Evolutionary conservation across 768 basidiomycete genomes (phyloP).

Genomic region (Dioszegia hungarica): DNA sequence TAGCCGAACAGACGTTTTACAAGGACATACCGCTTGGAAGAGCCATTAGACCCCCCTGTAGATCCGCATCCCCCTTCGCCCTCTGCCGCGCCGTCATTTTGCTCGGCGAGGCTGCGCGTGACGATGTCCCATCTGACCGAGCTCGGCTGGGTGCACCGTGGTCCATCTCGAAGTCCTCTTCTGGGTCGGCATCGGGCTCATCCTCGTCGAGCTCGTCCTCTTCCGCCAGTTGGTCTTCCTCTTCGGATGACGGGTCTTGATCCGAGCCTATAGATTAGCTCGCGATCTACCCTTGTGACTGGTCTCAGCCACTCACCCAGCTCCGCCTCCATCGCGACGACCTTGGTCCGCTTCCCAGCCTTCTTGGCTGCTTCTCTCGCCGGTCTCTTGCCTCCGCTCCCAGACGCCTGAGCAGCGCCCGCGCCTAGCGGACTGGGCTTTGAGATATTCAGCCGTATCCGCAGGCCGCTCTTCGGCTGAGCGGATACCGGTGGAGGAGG

Average conservation of each 20-base stretch:
- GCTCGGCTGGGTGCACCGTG: neutral
- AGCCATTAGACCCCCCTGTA: slow-evolving; percentile 34
- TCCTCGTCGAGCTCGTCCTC: slow-evolving; percentile 18
- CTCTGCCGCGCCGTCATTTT: slow-evolving; percentile 47
- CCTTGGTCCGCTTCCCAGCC: slow-evolving; percentile 28
- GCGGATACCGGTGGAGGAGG: neutral
- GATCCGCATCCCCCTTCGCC: slow-evolving; percentile 37
- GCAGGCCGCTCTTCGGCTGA: slow-evolving; percentile 1
- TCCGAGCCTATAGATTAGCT: slow-evolving; percentile 14
- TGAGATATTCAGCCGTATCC: slow-evolving; percentile 24
- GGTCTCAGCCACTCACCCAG: slow-evolving; percentile 15
- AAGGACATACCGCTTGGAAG: slow-evolving; percentile 37
- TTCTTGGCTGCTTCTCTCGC: slow-evolving; percentile 30
- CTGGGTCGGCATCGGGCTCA: slow-evolving; percentile 1
- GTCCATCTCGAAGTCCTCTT: slow-evolving; percentile 8
- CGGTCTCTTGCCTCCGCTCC: slow-evolving; percentile 5
- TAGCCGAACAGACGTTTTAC: neutral
- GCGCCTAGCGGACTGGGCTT: neutral
- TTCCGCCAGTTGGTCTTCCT: slow-evolving; percentile 3
- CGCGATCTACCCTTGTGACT: neutral
- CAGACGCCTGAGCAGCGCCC: neutral
- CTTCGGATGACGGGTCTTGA: slow-evolving; percentile 10
- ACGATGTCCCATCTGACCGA: neutral
- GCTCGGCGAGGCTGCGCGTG: slow-evolving; percentile 20
- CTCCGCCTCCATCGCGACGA: slow-evolving; percentile 21